These are phyloP conservation scores for Ajuga reptans DNA, from an alignment of 305 asterid species.

Conservation along the genomic window DNA sequence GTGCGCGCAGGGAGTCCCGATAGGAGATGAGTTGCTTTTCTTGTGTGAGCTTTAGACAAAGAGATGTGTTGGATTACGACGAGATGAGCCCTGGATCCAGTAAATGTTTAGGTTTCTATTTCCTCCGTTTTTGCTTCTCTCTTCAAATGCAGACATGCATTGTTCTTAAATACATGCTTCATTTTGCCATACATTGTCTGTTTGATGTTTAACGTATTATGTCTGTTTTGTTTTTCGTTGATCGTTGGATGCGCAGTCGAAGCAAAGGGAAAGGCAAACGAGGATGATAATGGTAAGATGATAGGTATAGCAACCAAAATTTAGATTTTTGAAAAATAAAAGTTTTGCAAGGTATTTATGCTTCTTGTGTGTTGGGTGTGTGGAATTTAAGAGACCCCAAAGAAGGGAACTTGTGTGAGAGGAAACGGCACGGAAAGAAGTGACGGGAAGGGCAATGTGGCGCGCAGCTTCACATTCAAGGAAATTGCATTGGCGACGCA, in stretches of 20 bases:
- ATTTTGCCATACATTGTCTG: neutral
- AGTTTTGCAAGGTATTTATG: neutral
- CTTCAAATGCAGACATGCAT: neutral
- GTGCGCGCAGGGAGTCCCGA: neutral
- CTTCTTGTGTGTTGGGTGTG: neutral
- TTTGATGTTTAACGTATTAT: neutral
- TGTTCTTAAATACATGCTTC: neutral
- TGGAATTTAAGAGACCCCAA: constrained; percentile 25
- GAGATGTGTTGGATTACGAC: constrained; percentile 38
- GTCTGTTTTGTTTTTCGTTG: neutral
- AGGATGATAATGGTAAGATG: constrained; percentile 29
- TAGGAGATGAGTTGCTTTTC: constrained; percentile 56
- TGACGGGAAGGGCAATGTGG: constrained; percentile 30
- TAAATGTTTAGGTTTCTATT: constrained; percentile 38
- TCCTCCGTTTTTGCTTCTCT: neutral
- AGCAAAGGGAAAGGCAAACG: constrained; percentile 25
- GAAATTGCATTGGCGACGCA: constrained; percentile 61
- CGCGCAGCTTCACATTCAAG: constrained; percentile 60
- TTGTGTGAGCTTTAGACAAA: constrained; percentile 44
- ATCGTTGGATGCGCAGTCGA: constrained; percentile 27
- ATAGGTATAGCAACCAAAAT: neutral
- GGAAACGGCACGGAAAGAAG: constrained; percentile 27
- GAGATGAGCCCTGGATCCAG: constrained; percentile 33
- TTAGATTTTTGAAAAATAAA: neutral
- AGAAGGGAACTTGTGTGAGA: constrained; percentile 22